Base-by-base conservation (phyloP, 202 grass and related monocot species). In the Cymbopogon flexuosus region DNA sequence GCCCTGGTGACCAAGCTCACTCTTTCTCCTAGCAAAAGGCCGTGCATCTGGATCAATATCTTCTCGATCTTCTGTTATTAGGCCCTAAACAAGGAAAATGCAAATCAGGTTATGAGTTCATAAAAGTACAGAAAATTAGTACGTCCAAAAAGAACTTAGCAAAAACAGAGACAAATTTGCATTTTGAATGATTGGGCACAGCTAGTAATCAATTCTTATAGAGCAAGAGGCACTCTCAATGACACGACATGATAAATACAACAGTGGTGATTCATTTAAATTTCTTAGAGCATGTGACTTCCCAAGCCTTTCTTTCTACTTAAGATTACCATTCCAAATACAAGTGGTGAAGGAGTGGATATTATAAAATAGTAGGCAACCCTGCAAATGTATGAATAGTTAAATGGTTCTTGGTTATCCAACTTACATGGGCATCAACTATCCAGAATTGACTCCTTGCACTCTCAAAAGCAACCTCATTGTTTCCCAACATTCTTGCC, bases 381-480 rank as follows among this genome's bases (percentile, higher is more conserved):
- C 63, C 49, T 68, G 70, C 30, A 85, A 57, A 78, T 40, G 15
- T 62, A 64, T 61, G 2, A 78, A 72, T 58, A 19, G 18, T 58
- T 58, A 58, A 58, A 74, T 3, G 31, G 51, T 36, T 72, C 19
- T 72, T 27, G 76, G 71, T 65, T 81, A 47, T 79, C 43, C 13
- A 6, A 70, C 84, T 84, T 81, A 98, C 95, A 72, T 76, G 87
- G 33, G 95, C 95, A 94, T 98, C 95, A 41, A 94, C 95, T 72
- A 98, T 78, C 95, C 95, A 98, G 73, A 98, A 98, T 79, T 94
- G 95, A 84, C 95, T 94, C 72, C 88, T 92, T 27, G 95, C 92
- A 88, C 95, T 94, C 81, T 94, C 88, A 91, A 94, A 98, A 88
- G 95, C 91, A 77, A 81, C 84, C 35, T 93, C 86, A 19, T 91